A percentile compares a stretch with the other conserved stretches of the same genome.
phyloP scores from a whole-genome alignment of 371 early-diverging fungal genomes.

The Circinella minor region DNA sequence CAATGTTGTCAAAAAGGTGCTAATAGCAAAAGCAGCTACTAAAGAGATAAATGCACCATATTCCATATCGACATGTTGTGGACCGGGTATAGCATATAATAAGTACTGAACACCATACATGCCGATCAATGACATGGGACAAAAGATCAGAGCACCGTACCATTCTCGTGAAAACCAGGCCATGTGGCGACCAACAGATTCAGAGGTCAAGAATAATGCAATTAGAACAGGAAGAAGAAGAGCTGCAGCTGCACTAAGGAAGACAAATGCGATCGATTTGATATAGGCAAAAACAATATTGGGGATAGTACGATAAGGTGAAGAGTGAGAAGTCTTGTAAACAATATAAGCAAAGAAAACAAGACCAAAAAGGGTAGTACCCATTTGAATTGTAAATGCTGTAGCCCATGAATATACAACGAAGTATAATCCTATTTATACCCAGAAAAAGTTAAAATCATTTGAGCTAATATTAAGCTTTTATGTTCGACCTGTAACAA shows the following conservation, averaged over 20 bases:
- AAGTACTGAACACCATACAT: constrained; percentile 55
- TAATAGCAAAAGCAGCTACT: constrained; percentile 36
- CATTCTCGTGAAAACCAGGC: constrained; percentile 71
- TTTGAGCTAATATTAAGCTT: too few species aligned
- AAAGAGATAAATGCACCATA: constrained; percentile 45
- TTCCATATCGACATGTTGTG: constrained; percentile 47
- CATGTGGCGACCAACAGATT: constrained; percentile 56
- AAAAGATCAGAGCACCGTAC: constrained; percentile 60
- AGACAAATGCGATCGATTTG: constrained; percentile 40
- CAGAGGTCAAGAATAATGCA: constrained; percentile 44
- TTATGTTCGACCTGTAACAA: too few species aligned
- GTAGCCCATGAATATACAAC: constrained; percentile 64
- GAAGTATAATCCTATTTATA: constrained; percentile 50
- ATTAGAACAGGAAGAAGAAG: constrained; percentile 48
- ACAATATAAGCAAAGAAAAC: constrained; percentile 39
- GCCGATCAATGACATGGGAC: constrained; percentile 54
- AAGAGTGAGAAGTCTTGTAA: constrained; percentile 29
- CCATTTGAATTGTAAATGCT: constrained; percentile 54
- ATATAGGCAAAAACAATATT: constrained; percentile 34
- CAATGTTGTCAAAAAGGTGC: constrained; percentile 45
- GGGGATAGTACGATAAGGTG: constrained; percentile 44
- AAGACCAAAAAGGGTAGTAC: constrained; percentile 27
- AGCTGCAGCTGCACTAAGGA: constrained; percentile 48
- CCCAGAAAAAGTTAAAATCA: too few species aligned
- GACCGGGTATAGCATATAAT: constrained; percentile 34